These are phyloP conservation scores for Eucalyptus decipiens DNA, from an alignment of 345 rosid genomes.

Conservation along the genomic window DNA sequence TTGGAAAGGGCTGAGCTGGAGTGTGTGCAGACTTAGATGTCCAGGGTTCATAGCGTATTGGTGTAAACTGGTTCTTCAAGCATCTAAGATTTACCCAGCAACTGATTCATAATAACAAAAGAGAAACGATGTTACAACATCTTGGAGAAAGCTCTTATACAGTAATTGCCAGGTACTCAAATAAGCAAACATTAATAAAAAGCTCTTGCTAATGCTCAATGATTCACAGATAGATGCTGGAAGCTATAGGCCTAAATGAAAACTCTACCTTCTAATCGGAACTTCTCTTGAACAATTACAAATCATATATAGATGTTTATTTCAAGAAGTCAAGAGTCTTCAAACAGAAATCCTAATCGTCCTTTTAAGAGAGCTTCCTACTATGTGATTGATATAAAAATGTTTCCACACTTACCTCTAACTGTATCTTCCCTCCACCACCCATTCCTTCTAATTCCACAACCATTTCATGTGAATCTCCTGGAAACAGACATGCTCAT, in stretches of 20 bases:
- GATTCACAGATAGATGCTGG: not conserved
- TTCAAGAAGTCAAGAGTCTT: not conserved
- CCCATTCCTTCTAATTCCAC: slow-evolving; percentile 96
- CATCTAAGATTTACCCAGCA: not conserved
- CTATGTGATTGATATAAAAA: not conserved
- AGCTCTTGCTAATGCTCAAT: not conserved
- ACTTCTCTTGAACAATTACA: not conserved
- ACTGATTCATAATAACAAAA: not conserved
- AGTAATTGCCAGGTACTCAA: not conserved
- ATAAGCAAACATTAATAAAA: not conserved
- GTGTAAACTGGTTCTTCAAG: not conserved
- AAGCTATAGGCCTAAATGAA: not conserved
- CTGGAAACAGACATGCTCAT: slow-evolving; percentile 18
- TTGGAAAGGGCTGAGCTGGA: not conserved
- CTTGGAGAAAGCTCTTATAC: not conserved
- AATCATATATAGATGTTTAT: not conserved
- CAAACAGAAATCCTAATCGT: not conserved
- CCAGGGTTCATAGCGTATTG: not conserved
- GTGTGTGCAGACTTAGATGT: not conserved
- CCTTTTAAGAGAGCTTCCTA: not conserved
- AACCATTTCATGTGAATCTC: slow-evolving; percentile 51
- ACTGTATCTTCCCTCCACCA: slow-evolving; percentile 79
- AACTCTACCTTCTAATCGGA: not conserved
- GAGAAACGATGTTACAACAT: not conserved
- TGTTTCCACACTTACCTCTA: slow-evolving; percentile 46